Evolutionary conservation across 495 filamentous ascomycete genomes (phyloP).

Genomic region (Penicillium paradoxum): DNA sequence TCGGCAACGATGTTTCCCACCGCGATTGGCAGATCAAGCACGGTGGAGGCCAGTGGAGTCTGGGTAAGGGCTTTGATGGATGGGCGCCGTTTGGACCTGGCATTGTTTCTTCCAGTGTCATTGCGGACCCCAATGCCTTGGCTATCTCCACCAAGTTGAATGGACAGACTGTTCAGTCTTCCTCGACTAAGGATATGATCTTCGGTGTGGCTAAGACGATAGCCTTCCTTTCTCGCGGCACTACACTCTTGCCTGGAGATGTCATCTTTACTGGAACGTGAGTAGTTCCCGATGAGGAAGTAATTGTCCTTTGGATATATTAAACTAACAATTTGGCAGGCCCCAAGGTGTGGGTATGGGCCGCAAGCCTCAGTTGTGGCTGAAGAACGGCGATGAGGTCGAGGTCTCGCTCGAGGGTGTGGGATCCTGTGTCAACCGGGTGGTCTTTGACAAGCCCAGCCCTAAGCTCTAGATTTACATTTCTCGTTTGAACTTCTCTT

Average conservation of each 20-base stretch:
- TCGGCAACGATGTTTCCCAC: slow-evolving; percentile 81
- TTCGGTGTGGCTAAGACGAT: slow-evolving; percentile 72
- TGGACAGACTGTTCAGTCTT: slow-evolving; percentile 66
- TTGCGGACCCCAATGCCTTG: slow-evolving; percentile 64
- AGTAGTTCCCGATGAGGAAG: slow-evolving; percentile 29
- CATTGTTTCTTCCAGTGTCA: slow-evolving; percentile 62
- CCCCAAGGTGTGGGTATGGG: slow-evolving; percentile 79
- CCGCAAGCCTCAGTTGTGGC: slow-evolving; percentile 65
- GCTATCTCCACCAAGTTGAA: slow-evolving; percentile 67
- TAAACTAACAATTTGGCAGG: slow-evolving; percentile 29
- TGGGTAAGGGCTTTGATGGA: slow-evolving; percentile 83
- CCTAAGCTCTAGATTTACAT: slow-evolving; percentile 43
- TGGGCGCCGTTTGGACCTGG: slow-evolving; percentile 87
- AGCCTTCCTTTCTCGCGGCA: slow-evolving; percentile 69
- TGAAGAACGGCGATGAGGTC: slow-evolving; percentile 75
- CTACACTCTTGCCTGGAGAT: slow-evolving; percentile 73
- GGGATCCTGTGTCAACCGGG: slow-evolving; percentile 64
- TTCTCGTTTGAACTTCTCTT: not conserved
- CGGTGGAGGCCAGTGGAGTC: slow-evolving; percentile 74
- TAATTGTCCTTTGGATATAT: not conserved
- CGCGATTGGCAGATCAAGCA: slow-evolving; percentile 77
- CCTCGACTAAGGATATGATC: slow-evolving; percentile 74
- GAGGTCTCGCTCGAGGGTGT: slow-evolving; percentile 69
- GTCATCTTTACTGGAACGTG: slow-evolving; percentile 82
- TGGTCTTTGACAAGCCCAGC: slow-evolving; percentile 58